A percentile compares a stretch with the other conserved stretches of the same genome.
Evolutionary conservation across 2,329 filamentous ascomycete genomes (phyloP).

Genomic region (Fusarium scirpi): DNA sequence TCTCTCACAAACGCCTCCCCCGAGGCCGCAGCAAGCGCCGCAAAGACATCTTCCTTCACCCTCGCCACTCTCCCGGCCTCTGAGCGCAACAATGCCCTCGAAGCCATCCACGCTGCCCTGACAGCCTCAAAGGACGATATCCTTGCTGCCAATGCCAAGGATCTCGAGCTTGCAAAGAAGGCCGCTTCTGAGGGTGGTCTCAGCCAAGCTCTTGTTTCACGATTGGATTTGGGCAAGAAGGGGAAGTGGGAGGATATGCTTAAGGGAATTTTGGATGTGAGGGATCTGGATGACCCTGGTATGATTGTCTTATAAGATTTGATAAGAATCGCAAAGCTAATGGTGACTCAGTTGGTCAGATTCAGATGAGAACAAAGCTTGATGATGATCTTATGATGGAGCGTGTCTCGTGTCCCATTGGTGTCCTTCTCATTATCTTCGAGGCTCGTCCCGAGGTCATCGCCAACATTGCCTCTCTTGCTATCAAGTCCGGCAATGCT

Average conservation of each 20-base stretch:
- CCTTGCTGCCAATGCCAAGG: slow-evolving; percentile 85
- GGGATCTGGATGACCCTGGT: slow-evolving; percentile 87
- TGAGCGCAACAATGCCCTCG: slow-evolving; percentile 86
- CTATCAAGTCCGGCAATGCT: slow-evolving; percentile 96
- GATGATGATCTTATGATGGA: slow-evolving; percentile 89
- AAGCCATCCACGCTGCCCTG: slow-evolving; percentile 84
- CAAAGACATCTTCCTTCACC: slow-evolving; percentile 83
- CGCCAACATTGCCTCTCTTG: slow-evolving; percentile 94
- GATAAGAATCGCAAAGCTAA: background rate
- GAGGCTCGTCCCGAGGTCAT: slow-evolving; percentile 98
- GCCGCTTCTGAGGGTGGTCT: slow-evolving; percentile 81
- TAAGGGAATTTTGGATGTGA: slow-evolving; percentile 90
- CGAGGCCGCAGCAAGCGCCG: slow-evolving; percentile 79
- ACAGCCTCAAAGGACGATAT: slow-evolving; percentile 77
- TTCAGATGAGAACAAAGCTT: slow-evolving; percentile 84
- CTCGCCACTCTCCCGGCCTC: slow-evolving; percentile 82
- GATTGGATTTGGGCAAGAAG: slow-evolving; percentile 84
- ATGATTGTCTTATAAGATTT: slow-evolving; percentile 38
- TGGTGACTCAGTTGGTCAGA: slow-evolving; percentile 74
- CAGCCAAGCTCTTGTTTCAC: slow-evolving; percentile 85
- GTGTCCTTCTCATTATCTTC: slow-evolving; percentile 98
- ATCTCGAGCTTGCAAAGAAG: slow-evolving; percentile 79
- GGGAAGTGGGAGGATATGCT: slow-evolving; percentile 99
- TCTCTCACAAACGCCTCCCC: slow-evolving; percentile 90
- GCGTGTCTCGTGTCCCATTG: slow-evolving; percentile 92